These are phyloP conservation scores for Tagetes patula DNA, from an alignment of 129 eudicot species.

Conservation along the genomic window DNA sequence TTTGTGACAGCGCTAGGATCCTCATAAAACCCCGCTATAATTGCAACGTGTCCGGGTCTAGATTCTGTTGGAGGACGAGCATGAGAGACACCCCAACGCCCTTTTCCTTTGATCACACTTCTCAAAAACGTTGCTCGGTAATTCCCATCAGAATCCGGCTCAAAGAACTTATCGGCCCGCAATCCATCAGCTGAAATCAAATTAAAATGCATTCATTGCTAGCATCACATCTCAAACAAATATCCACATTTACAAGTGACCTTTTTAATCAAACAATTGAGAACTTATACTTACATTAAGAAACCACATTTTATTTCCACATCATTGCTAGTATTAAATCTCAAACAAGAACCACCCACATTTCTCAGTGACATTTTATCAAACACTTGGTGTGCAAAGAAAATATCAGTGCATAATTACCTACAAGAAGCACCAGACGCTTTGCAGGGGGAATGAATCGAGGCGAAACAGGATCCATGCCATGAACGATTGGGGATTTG, in stretches of 20 bases:
- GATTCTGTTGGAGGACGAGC: conserved; percentile 99
- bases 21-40: conserved; percentile 96
- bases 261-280: conserved; percentile 35
- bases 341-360: conserved; percentile 8
- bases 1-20: conserved; percentile 99
- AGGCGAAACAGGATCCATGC: conserved; percentile 94
- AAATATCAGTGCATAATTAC: conserved; percentile 28
- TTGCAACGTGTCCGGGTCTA: conserved; percentile 98
- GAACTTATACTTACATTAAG: no score
- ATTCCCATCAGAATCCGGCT: conserved; percentile 84
- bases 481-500: conserved; percentile 96
- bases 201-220: conserved; percentile 9
- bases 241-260: conserved; percentile 20
- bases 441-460: conserved; percentile 76
- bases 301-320: no score
- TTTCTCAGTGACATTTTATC: conserved; percentile 34
- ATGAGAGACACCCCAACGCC: conserved; percentile 99
- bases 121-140: conserved; percentile 93
- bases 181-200: conserved; percentile 90
- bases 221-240: neutral
- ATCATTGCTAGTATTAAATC: neutral
- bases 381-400: conserved; percentile 35
- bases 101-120: conserved; percentile 71
- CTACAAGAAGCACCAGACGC: conserved; percentile 86
- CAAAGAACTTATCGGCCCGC: conserved; percentile 92